Evolutionary conservation across 768 basidiomycete genomes (phyloP), one percentile per base, ranked within the genome.

Genomic region (Kondoa malvinella): DNA sequence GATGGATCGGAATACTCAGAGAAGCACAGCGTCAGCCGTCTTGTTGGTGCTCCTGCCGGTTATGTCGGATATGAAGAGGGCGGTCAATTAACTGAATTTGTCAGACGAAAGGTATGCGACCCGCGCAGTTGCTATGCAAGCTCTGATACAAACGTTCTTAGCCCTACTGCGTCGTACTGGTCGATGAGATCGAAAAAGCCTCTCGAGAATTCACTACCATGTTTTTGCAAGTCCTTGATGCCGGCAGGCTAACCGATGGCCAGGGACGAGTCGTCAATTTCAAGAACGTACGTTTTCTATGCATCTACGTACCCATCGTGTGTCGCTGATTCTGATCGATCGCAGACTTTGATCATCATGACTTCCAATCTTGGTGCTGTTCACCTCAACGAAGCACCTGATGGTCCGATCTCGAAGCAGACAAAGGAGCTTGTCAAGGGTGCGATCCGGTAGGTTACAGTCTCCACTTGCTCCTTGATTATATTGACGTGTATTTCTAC

Each of bases 1-100:
- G 91, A 89, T 21, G 76, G 72, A 8, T 76, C 70, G n/a, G 77
- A 89, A 82, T 95, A 87, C 73, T 88, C 89, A 64, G 92, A 92
- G 71, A 83, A 91, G 66, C 89, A 96, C 74, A 90, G 89, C 0
- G 86, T 96, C 65, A 89, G 89, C 0, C 82, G 91, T 2, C 79
- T 96, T 27, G 89, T 96, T 64, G 94, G 92, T 66, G 88, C 90
- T 1, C 88, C 91, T 0, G 89, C 92, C 4, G 92, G 92, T 2
- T 94, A 92, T 74, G 86, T 95, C 56, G 94, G 92, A 1, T 85
- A 94, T 76, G 90, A 94, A 73, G 81, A 84, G 34, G 88, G 89
- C 33, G 88, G 87, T 83, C 69, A 67, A 80, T 57, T 74, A 14
- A 66, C 73, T 25, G 74, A 75, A 64, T 70, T 34, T 32, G 68